These are phyloP conservation scores for Aspergillus ostianus DNA, from an alignment of 495 filamentous ascomycete species.

Conservation along the genomic window DNA sequence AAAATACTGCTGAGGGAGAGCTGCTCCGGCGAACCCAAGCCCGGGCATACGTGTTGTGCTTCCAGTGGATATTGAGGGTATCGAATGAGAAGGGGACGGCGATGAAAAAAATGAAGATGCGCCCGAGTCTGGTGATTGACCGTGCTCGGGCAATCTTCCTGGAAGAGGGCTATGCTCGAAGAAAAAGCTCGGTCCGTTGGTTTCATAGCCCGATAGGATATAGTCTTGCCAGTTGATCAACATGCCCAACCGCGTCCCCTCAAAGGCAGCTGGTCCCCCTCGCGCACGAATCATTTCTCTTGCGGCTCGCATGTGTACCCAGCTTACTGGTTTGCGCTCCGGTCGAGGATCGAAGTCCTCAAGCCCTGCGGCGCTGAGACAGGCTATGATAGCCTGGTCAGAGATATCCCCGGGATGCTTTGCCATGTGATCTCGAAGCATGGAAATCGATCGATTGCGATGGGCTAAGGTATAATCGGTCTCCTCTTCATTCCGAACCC, in stretches of 20 bases:
- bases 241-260: slow-evolving; percentile 38
- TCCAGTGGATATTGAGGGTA: slow-evolving; percentile 13
- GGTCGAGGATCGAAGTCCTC: slow-evolving; percentile 42
- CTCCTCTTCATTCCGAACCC: slow-evolving; percentile 35
- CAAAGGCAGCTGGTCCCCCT: slow-evolving; percentile 37
- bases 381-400: slow-evolving; percentile 38
- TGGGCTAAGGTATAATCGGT: slow-evolving; percentile 28
- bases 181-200: slow-evolving; percentile 31
- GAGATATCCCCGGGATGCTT: slow-evolving; percentile 32
- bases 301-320: slow-evolving; percentile 41
- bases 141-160: slow-evolving; percentile 7
- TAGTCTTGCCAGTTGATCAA: slow-evolving; percentile 47
- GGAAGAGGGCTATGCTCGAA: slow-evolving; percentile 23
- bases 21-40: slow-evolving; percentile 12
- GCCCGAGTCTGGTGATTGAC: neutral
- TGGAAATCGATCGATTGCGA: slow-evolving; percentile 29
- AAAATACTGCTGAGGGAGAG: neutral
- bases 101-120: slow-evolving; percentile 10
- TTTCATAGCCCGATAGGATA: slow-evolving; percentile 40
- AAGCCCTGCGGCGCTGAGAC: slow-evolving; percentile 39
- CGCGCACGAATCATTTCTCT: slow-evolving; percentile 39
- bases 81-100: slow-evolving; percentile 27
- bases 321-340: slow-evolving; percentile 37
- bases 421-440: slow-evolving; percentile 33
- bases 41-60: neutral